Conservation (phyloP, 2,329 filamentous ascomycete genomes). For the Cladosporium sp. region DNA sequence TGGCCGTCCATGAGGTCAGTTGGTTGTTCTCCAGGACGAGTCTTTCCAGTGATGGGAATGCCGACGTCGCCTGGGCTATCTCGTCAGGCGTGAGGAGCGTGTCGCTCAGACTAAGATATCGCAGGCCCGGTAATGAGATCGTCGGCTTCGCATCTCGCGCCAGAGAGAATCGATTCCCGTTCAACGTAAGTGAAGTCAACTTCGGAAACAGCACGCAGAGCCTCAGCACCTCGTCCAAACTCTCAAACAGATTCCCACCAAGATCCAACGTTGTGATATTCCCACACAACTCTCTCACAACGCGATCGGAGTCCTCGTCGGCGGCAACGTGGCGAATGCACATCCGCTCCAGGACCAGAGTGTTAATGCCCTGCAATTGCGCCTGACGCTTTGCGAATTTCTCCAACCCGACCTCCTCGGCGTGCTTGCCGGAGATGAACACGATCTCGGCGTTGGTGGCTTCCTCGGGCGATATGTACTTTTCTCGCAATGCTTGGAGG, state of each 20-base stretch:
- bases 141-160: not conserved
- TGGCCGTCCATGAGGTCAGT: conserved; percentile 25
- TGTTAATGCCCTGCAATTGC: conserved; percentile 69
- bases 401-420: conserved; percentile 91
- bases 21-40: conserved; percentile 45
- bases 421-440: conserved; percentile 73
- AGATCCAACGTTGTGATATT: conserved; percentile 72
- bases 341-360: conserved; percentile 77
- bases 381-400: conserved; percentile 82
- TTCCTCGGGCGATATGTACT: conserved; percentile 65
- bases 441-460: conserved; percentile 49
- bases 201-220: conserved; percentile 69
- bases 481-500: conserved; percentile 72
- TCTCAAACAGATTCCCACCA: conserved; percentile 75
- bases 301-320: conserved; percentile 22
- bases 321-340: conserved; percentile 45
- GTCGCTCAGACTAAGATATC: conserved; percentile 44
- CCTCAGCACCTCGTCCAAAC: conserved; percentile 60
- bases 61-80: conserved; percentile 36
- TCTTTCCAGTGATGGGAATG: conserved; percentile 53
- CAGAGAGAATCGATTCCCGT: conserved; percentile 65
- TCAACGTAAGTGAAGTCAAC: conserved; percentile 43
- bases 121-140: conserved; percentile 13
- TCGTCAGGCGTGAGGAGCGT: conserved; percentile 40
- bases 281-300: conserved; percentile 55